Conservation (phyloP, 331 rosid genomes). For the Malus hybrid region DNA sequence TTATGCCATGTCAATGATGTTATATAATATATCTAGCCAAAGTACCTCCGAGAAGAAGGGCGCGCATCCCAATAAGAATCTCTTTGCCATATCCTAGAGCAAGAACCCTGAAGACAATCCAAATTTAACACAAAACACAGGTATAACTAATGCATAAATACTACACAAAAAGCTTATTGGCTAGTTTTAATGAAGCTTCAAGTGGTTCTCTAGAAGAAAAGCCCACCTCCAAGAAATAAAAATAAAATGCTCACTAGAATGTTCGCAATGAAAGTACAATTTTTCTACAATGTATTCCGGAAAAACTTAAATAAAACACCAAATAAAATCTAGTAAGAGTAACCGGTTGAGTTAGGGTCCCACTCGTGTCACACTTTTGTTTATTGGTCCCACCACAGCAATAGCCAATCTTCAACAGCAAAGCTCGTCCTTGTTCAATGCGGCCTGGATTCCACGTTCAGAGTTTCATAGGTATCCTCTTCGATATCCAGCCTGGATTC, state of each 20-base stretch:
- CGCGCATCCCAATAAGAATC: constrained; percentile 83
- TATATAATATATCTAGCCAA: constrained; percentile 10
- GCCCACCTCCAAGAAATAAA: background rate
- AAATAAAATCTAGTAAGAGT: no score
- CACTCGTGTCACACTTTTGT: no score
- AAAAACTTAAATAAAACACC: no score
- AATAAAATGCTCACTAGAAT: background rate
- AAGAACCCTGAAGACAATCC: constrained; percentile 63
- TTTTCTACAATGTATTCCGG: no score
- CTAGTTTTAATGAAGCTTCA: background rate
- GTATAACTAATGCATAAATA: background rate
- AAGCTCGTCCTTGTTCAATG: no score
- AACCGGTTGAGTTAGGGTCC: no score
- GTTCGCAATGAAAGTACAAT: no score
- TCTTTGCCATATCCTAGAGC: constrained; percentile 97
- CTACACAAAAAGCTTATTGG: background rate
- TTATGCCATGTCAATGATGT: background rate
- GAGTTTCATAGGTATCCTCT: no score
- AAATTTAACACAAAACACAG: background rate
- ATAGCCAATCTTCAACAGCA: no score
- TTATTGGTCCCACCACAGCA: no score
- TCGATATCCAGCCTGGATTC: no score
- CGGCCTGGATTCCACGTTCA: no score
- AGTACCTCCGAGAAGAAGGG: constrained; percentile 82
- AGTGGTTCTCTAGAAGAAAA: constrained; percentile 3